These are phyloP conservation scores for Cercospora beticola DNA, from an alignment of 2,329 filamentous ascomycete species.

Conservation along the genomic window DNA sequence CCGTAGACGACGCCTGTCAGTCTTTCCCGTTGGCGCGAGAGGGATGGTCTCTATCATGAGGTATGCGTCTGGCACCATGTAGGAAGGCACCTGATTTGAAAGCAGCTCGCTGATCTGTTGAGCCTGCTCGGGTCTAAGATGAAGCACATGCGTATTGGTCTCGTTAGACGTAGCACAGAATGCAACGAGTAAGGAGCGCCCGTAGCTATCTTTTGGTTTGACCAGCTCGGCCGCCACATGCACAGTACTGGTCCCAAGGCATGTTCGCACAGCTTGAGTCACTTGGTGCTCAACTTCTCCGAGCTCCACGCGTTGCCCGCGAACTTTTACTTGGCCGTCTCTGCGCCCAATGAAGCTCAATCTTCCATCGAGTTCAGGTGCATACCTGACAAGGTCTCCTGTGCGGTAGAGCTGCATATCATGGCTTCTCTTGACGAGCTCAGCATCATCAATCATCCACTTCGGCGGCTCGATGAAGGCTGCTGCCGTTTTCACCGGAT, in stretches of 20 bases:
- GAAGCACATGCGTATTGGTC: not conserved
- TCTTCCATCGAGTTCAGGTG: not conserved
- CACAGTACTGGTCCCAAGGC: not conserved
- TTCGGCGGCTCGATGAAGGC: not conserved
- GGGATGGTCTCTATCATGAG: conserved; percentile 21
- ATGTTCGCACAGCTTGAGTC: not conserved
- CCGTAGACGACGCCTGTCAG: not conserved
- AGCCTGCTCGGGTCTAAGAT: not conserved
- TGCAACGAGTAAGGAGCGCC: not conserved
- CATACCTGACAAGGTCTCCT: conserved; percentile 11
- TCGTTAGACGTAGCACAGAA: not conserved
- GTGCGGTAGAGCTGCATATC: conserved; percentile 12
- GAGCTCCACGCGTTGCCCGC: conserved; percentile 11
- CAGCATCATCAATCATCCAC: not conserved
- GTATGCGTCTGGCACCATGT: conserved; percentile 6
- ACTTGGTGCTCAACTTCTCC: conserved; percentile 3
- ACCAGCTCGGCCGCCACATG: not conserved
- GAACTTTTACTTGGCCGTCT: conserved; percentile 11
- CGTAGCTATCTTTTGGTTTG: not conserved
- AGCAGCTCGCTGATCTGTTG: not conserved
- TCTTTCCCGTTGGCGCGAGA: conserved; percentile 44
- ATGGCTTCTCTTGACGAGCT: not conserved
- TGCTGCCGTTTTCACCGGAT: not conserved
- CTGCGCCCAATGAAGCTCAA: conserved; percentile 2
- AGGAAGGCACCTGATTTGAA: not conserved